Percentiles rank a stretch among this genome's conserved stretches.
Evolutionary conservation across 495 filamentous ascomycete genomes (phyloP).

Genomic region (Xeromyces bisporus): DNA sequence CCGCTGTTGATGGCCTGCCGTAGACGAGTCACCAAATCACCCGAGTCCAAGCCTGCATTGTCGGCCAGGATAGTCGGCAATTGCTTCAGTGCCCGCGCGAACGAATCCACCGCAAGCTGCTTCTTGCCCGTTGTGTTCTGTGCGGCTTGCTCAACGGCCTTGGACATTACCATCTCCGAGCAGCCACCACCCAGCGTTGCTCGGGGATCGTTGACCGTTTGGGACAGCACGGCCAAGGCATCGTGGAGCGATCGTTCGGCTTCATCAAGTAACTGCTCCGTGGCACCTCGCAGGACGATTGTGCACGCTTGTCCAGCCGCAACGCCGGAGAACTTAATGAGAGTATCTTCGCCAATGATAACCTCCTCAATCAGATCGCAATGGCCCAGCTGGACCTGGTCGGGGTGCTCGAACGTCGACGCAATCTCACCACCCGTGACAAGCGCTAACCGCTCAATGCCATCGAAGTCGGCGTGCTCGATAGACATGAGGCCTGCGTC

Average conservation of each 20-base stretch:
- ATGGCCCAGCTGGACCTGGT: constrained; percentile 85
- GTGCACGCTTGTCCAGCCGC: constrained; percentile 91
- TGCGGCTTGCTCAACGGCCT: constrained; percentile 87
- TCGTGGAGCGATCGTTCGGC: constrained; percentile 93
- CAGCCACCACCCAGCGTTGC: constrained; percentile 92
- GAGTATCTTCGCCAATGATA: constrained; percentile 90
- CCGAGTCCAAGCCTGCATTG: constrained; percentile 90
- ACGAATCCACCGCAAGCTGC: constrained; percentile 79
- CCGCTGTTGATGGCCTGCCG: constrained; percentile 89
- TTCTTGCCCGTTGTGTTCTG: constrained; percentile 94
- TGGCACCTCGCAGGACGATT: constrained; percentile 89
- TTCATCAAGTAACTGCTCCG: constrained; percentile 91
- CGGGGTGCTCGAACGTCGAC: constrained; percentile 94
- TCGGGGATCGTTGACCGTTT: constrained; percentile 87
- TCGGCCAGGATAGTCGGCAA: constrained; percentile 93
- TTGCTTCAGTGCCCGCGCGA: constrained; percentile 76
- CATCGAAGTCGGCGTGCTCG: constrained; percentile 97
- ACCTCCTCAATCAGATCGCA: constrained; percentile 96
- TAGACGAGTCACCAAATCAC: constrained; percentile 79
- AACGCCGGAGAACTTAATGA: constrained; percentile 95
- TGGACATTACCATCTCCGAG: constrained; percentile 97
- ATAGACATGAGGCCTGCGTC: constrained; percentile 97
- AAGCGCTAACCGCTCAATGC: constrained; percentile 83
- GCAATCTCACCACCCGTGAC: constrained; percentile 96
- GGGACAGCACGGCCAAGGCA: constrained; percentile 88